These are phyloP conservation scores for Pseudopyrenochaeta lycopersici DNA, from an alignment of 2,329 filamentous ascomycete genomes.

Conservation along the genomic window DNA sequence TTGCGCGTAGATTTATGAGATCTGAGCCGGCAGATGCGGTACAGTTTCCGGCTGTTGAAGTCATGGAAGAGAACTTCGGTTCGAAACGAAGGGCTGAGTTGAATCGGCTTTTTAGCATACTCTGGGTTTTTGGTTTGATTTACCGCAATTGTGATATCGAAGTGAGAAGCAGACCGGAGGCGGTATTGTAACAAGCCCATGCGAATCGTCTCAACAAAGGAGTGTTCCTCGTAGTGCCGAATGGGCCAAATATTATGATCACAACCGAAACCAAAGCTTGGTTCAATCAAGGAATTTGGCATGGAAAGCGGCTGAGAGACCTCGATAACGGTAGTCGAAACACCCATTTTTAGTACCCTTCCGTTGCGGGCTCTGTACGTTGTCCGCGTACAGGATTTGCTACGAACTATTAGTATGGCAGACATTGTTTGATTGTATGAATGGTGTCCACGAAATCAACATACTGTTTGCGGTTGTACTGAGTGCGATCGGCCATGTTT, in stretches of 20 bases:
- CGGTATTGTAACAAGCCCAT: conserved; percentile 11
- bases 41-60: neutral
- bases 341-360: neutral
- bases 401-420: neutral
- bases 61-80: conserved; percentile 16
- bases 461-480: too few relatives aligned
- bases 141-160: conserved; percentile 5
- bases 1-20: neutral
- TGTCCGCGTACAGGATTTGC: neutral
- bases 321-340: neutral
- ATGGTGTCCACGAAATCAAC: too few relatives aligned
- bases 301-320: neutral
- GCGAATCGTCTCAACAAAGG: conserved; percentile 10
- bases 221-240: conserved; percentile 5
- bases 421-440: neutral
- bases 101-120: neutral
- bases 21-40: conserved; percentile 1
- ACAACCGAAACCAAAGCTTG: neutral
- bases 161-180: conserved; percentile 12
- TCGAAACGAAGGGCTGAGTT: neutral
- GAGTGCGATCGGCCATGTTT: too few relatives aligned
- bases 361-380: neutral
- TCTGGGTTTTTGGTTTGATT: neutral
- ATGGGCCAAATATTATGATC: neutral
- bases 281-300: neutral